Evolutionary conservation across 139 green algal genomes (phyloP).

Genomic region (Pedinophyceae sp.): DNA sequence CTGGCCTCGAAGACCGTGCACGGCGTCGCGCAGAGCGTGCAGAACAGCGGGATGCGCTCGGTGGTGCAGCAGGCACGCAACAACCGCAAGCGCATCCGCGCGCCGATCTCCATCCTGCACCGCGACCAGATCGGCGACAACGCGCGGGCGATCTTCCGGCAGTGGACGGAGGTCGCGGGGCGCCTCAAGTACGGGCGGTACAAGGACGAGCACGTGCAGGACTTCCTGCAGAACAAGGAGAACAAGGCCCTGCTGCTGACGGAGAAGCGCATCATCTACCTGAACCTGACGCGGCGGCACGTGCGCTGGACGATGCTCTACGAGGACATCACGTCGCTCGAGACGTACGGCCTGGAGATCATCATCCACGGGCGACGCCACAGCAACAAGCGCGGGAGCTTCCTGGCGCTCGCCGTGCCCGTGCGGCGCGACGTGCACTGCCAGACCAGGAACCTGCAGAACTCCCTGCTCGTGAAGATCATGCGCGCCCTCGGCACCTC

Average conservation of each 20-base stretch:
- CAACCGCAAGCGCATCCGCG: not conserved
- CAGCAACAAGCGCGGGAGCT: not conserved
- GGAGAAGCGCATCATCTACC: slow-evolving; percentile 12
- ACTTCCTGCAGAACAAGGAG: slow-evolving; percentile 25
- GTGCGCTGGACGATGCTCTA: slow-evolving; percentile 15
- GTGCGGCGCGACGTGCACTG: slow-evolving; percentile 11
- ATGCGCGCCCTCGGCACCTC: slow-evolving; percentile 1
- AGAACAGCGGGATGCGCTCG: slow-evolving; percentile 11
- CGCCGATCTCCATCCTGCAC: not conserved
- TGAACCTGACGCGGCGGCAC: slow-evolving; percentile 10
- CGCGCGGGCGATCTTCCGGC: not conserved
- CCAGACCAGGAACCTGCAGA: slow-evolving; percentile 12
- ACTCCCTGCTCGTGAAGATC: slow-evolving; percentile 23
- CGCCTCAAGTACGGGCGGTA: slow-evolving; percentile 9
- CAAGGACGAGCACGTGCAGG: slow-evolving; percentile 9
- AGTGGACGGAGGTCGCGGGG: slow-evolving; percentile 4
- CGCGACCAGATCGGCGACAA: not conserved
- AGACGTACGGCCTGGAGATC: slow-evolving; percentile 8
- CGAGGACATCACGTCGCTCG: not conserved
- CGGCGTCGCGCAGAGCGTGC: slow-evolving; percentile 10
- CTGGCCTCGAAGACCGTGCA: slow-evolving; percentile 20
- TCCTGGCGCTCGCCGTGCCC: slow-evolving; percentile 1
- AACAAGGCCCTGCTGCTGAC: slow-evolving; percentile 19
- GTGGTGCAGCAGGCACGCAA: slow-evolving; percentile 12
- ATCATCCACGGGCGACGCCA: slow-evolving; percentile 4